These are phyloP conservation scores for Dactylella cylindrospora DNA, from an alignment of 2,329 filamentous ascomycete genomes.

Conservation along the genomic window DNA sequence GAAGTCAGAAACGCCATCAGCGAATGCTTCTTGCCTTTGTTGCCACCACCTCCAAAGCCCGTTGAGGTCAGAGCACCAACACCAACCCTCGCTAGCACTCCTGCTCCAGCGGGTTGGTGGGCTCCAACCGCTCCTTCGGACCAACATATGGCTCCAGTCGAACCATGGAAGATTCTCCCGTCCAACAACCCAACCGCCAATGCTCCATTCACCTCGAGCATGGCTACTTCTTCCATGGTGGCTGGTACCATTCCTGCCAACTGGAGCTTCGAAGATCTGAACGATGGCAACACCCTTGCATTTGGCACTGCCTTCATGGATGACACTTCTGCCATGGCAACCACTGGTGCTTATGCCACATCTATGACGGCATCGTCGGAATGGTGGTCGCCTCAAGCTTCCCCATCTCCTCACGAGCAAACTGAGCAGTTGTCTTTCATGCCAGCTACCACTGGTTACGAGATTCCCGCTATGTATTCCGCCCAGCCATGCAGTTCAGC, in stretches of 20 bases:
- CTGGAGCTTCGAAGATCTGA: slow-evolving; percentile 40
- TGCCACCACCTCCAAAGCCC: slow-evolving; percentile 81
- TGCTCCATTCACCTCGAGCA: slow-evolving; percentile 25
- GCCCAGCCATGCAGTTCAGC: slow-evolving; percentile 81
- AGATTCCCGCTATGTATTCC: slow-evolving; percentile 39
- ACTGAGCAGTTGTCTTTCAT: slow-evolving; percentile 37
- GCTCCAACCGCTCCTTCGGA: slow-evolving; percentile 63
- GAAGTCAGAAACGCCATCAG: slow-evolving; percentile 87
- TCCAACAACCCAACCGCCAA: slow-evolving; percentile 59
- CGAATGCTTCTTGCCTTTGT: slow-evolving; percentile 79
- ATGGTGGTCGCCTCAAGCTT: slow-evolving; percentile 43
- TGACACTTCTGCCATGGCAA: slow-evolving; percentile 53
- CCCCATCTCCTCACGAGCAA: slow-evolving; percentile 42
- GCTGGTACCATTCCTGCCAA: slow-evolving; percentile 46
- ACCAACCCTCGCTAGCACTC: slow-evolving; percentile 74
- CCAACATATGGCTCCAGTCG: slow-evolving; percentile 62
- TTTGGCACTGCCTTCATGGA: slow-evolving; percentile 43
- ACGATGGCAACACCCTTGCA: slow-evolving; percentile 35
- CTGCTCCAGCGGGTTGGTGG: slow-evolving; percentile 75
- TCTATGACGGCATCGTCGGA: slow-evolving; percentile 38
- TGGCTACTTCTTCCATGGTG: slow-evolving; percentile 45
- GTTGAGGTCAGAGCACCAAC: slow-evolving; percentile 81
- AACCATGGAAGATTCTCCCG: slow-evolving; percentile 86
- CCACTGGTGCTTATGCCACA: slow-evolving; percentile 52
- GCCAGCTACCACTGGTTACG: slow-evolving; percentile 38